These are phyloP conservation scores for Persicaria tinctoria DNA, from an alignment of 148 eudicot species.

Conservation along the genomic window DNA sequence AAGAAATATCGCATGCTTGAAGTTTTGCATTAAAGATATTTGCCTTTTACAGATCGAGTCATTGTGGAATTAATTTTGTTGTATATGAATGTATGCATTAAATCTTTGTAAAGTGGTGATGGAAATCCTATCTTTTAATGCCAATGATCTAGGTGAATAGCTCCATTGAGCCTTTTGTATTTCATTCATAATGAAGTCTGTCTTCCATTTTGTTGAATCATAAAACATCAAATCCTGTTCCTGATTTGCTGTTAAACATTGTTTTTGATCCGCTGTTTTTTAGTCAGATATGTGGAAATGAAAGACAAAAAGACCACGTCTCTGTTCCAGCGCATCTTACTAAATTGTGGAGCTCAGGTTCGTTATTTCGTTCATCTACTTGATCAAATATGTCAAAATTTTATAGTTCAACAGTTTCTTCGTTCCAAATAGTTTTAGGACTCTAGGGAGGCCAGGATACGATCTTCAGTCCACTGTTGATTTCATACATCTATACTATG, in stretches of 20 bases:
- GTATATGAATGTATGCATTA: neutral
- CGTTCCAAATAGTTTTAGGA: neutral
- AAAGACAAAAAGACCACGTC: conserved; percentile 49
- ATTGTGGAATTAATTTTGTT: conserved; percentile 1
- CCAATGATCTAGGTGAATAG: neutral
- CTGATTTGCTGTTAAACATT: neutral
- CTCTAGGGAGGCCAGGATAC: neutral
- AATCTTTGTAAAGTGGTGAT: neutral
- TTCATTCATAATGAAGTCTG: neutral
- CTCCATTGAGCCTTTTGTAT: neutral
- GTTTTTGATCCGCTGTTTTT: neutral
- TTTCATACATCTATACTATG: conserved; percentile 1
- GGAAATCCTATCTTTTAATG: neutral
- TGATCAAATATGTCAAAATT: neutral
- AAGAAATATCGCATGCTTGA: no score
- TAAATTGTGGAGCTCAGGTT: conserved; percentile 63
- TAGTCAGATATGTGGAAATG: conserved; percentile 28
- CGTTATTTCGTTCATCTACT: conserved; percentile 11
- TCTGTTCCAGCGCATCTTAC: conserved; percentile 39
- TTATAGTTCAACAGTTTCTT: neutral
- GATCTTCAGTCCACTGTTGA: neutral
- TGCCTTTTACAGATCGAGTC: neutral
- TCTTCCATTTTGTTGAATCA: neutral
- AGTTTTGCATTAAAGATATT: neutral
- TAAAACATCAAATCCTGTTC: neutral